Evolutionary conservation across 2,329 filamentous ascomycete species (phyloP).

Genomic region (Diaporthe destruens): DNA sequence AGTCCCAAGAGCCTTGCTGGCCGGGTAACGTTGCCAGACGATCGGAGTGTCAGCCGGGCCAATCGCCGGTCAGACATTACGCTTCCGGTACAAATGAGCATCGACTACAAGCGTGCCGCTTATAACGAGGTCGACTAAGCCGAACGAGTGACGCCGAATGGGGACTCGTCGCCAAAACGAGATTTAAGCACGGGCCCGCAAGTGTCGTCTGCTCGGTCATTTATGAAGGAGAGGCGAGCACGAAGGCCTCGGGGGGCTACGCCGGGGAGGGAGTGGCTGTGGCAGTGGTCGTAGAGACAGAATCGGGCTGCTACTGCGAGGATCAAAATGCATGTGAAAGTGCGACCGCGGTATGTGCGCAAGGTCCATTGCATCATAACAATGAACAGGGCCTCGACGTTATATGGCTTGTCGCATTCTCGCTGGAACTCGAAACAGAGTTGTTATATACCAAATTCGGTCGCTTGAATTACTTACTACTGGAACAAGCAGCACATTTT

Average conservation of each 20-base stretch:
- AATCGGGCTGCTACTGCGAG: neutral
- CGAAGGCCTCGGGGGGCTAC: too few species aligned
- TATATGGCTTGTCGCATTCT: constrained; percentile 23
- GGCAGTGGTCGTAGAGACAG: neutral
- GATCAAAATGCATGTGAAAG: neutral
- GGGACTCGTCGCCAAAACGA: neutral
- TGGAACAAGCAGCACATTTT: constrained; percentile 32
- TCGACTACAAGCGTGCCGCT: neutral
- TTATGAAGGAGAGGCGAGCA: neutral
- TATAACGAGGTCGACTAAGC: constrained; percentile 33
- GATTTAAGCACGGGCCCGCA: neutral
- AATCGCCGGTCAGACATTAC: constrained; percentile 13
- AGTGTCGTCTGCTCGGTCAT: too few species aligned
- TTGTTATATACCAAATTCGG: constrained; percentile 38
- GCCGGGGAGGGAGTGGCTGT: neutral
- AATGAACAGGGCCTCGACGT: constrained; percentile 16
- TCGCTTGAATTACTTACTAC: constrained; percentile 34
- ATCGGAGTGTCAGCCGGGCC: neutral
- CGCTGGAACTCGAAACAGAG: constrained; percentile 8
- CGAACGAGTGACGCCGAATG: neutral
- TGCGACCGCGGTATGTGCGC: neutral
- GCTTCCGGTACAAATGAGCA: constrained; percentile 2
- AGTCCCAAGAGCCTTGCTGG: constrained; percentile 39
- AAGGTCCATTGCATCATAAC: neutral
- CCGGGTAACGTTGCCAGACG: constrained; percentile 32